Conservation (phyloP, 768 basidiomycete species). For the Neoboletus magnificus region DNA sequence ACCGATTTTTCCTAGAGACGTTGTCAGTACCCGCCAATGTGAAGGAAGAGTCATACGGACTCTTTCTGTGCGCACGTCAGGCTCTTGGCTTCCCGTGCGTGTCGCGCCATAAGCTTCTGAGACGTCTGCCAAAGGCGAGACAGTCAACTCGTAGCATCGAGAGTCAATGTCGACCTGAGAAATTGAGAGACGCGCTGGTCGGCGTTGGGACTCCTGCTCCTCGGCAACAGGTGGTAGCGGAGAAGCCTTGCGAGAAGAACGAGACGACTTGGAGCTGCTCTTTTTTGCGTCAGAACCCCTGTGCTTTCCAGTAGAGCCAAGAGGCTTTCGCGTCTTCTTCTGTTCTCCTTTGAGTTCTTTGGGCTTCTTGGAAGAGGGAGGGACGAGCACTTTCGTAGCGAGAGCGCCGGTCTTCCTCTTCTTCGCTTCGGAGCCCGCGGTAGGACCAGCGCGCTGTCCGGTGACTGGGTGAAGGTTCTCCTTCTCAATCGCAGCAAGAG, state of each 20-base stretch:
- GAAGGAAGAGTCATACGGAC: constrained; percentile 34
- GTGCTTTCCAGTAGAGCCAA: constrained; percentile 19
- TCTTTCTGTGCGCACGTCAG: constrained; percentile 45
- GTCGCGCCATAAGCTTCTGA: constrained; percentile 60
- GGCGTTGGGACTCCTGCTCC: constrained; percentile 39
- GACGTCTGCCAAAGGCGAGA: constrained; percentile 74
- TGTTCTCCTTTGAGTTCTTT: constrained; percentile 43
- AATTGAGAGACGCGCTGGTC: constrained; percentile 26
- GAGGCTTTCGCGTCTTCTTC: constrained; percentile 61
- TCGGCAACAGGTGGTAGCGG: constrained; percentile 63
- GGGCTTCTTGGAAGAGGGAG: constrained; percentile 39
- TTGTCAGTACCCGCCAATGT: neutral
- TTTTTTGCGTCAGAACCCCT: constrained; percentile 38
- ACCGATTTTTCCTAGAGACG: constrained; percentile 46
- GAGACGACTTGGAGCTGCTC: constrained; percentile 30
- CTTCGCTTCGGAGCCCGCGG: constrained; percentile 41
- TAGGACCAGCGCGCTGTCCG: constrained; percentile 52
- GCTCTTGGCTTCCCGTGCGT: constrained; percentile 35
- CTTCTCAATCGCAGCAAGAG: constrained; percentile 54
- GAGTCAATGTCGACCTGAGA: constrained; percentile 61
- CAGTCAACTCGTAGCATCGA: constrained; percentile 78
- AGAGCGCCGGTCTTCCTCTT: constrained; percentile 65
- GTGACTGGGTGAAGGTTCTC: constrained; percentile 78
- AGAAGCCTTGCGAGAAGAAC: constrained; percentile 46
- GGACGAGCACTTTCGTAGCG: constrained; percentile 46